Conservation (phyloP, 805 yeast species). For the Blastobotrys terrestris region DNA sequence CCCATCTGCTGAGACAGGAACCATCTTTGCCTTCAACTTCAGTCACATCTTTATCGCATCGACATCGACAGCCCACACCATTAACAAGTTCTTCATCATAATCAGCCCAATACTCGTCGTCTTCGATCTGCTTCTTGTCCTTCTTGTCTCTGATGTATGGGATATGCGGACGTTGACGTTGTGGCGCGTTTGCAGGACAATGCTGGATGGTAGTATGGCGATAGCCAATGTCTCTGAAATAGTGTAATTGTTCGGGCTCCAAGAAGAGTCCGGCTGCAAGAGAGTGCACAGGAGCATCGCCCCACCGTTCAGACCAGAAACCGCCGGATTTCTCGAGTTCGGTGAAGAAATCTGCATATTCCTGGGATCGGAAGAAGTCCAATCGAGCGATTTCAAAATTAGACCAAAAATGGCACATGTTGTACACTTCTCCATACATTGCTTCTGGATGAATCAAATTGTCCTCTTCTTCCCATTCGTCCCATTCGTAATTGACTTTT, state of each 20-base stretch:
- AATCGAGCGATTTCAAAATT: slow-evolving; percentile 88
- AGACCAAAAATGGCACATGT: slow-evolving; percentile 85
- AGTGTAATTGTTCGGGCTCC: slow-evolving; percentile 67
- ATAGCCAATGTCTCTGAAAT: slow-evolving; percentile 90
- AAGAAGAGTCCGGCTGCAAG: slow-evolving; percentile 76
- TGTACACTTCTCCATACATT: slow-evolving; percentile 62
- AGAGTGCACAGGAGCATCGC: slow-evolving; percentile 94
- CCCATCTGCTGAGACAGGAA: slow-evolving; percentile 30
- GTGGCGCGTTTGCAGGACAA: slow-evolving; percentile 67
- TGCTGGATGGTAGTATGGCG: slow-evolving; percentile 74
- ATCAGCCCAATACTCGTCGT: slow-evolving; percentile 35
- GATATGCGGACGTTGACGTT: slow-evolving; percentile 40
- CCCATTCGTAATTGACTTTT: slow-evolving; percentile 16
- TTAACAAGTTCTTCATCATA: slow-evolving; percentile 34
- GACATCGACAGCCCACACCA: slow-evolving; percentile 83
- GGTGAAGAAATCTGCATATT: slow-evolving; percentile 62
- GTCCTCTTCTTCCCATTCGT: slow-evolving; percentile 27
- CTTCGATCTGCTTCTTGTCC: slow-evolving; percentile 28
- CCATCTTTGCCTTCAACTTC: slow-evolving; percentile 32
- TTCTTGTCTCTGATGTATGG: slow-evolving; percentile 32
- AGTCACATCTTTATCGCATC: slow-evolving; percentile 50
- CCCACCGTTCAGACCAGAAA: slow-evolving; percentile 91
- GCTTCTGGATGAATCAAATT: slow-evolving; percentile 43
- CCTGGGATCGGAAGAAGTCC: slow-evolving; percentile 59
- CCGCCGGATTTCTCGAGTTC: slow-evolving; percentile 71